These are phyloP conservation scores for Leccinum uliginosum DNA, from an alignment of 768 basidiomycete genomes.

Conservation along the genomic window DNA sequence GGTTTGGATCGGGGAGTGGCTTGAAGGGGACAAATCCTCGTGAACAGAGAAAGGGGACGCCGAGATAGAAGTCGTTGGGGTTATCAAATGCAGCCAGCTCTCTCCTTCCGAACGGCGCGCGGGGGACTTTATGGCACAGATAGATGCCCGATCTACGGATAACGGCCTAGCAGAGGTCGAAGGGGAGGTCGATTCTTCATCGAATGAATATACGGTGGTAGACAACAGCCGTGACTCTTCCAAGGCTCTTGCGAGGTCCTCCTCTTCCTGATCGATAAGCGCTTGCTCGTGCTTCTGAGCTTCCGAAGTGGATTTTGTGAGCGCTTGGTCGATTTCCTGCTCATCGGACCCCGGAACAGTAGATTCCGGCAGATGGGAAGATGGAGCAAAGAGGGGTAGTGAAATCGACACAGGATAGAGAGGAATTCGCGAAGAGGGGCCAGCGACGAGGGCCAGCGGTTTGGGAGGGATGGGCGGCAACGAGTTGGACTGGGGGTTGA, in stretches of 20 bases:
- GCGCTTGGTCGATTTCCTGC: conserved; percentile 43
- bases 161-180: conserved; percentile 5
- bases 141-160: conserved; percentile 15
- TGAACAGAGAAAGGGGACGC: conserved; percentile 17
- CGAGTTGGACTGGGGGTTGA: conserved; percentile 30
- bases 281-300: conserved; percentile 26
- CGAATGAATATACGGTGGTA: conserved; percentile 6
- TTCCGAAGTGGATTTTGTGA: conserved; percentile 44
- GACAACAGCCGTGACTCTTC: conserved; percentile 43
- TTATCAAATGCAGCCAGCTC: conserved; percentile 31
- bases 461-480: conserved; percentile 41
- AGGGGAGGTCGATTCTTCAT: conserved; percentile 5
- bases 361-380: conserved; percentile 4
- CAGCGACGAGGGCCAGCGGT: conserved; percentile 22
- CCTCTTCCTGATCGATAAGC: conserved; percentile 46
- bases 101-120: conserved; percentile 23
- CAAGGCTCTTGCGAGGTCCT: conserved; percentile 61
- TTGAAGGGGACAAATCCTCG: conserved; percentile 28
- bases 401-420: conserved; percentile 33
- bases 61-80: conserved; percentile 22
- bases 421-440: conserved; percentile 22
- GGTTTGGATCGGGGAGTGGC: conserved; percentile 18
- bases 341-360: conserved; percentile 26
- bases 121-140: conserved; percentile 12
- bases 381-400: conserved; percentile 11